A percentile compares a stretch with the other conserved stretches of the same genome.
Conservation (phyloP, 2,329 filamentous ascomycete species). For the Fusarium sp. region DNA sequence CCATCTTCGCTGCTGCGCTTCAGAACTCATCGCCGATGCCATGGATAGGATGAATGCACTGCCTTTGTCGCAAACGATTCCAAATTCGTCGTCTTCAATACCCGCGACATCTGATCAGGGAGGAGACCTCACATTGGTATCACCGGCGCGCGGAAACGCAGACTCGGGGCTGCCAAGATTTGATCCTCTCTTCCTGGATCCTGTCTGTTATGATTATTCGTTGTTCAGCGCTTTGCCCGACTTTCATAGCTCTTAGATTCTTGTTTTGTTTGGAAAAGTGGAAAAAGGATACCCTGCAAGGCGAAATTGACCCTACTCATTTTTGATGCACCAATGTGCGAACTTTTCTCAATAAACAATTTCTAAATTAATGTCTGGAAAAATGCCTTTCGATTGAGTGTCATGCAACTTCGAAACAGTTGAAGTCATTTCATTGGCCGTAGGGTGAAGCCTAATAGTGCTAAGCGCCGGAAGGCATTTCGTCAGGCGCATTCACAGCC, state of each 20-base stretch:
- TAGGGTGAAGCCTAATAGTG: not conserved
- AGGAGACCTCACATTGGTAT: not conserved
- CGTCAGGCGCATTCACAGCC: not conserved
- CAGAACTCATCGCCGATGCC: constrained; percentile 31
- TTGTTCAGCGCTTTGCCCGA: constrained; percentile 21
- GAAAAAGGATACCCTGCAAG: constrained; percentile 12
- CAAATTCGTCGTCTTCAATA: not conserved
- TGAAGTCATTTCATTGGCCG: not conserved
- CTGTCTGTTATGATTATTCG: constrained; percentile 26
- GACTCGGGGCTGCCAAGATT: constrained; percentile 4
- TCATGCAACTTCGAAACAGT: not conserved
- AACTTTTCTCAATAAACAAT: not conserved
- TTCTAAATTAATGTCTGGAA: accelerated
- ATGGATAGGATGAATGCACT: constrained; percentile 41
- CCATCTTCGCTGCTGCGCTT: constrained; percentile 28
- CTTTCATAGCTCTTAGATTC: constrained; percentile 16
- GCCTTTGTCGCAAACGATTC: constrained; percentile 20
- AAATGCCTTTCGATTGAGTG: not conserved
- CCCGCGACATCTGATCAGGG: not conserved
- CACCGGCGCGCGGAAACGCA: constrained; percentile 1
- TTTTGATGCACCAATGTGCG: not conserved
- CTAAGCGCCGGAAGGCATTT: not conserved
- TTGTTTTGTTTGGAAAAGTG: not conserved
- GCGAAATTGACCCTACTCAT: not conserved
- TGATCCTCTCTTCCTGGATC: constrained; percentile 17